Evolutionary conservation across 495 filamentous ascomycete species (phyloP), one percentile per base, ranked within the genome.

Genomic region (Aeminium ludgeri): DNA sequence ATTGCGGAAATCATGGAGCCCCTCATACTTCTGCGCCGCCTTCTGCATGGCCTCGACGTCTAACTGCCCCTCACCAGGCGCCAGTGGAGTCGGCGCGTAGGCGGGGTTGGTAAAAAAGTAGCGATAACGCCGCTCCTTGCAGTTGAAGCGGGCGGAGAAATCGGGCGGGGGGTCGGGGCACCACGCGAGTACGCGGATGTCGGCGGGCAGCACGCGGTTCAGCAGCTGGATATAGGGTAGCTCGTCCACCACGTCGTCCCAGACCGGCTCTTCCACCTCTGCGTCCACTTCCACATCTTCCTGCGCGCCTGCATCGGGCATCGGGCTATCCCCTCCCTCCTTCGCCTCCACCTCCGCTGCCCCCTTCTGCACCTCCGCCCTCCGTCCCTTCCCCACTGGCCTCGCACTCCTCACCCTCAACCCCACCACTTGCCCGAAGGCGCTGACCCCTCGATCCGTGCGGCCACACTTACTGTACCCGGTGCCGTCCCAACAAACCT

Each of bases 91-190:
- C 1, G 86, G 84, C 19, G 73, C 52, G 50, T 84, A 91, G 2
- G 80, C 80, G 0, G 89, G 91, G 51, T 94, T 80, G 7, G 87
- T 96, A 66, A 97, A 97, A 69, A 93, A 95, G 61, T 96, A 97
- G 30, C 77, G 71, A 59, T 97, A 97, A 41, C 75, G 75, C 34
- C 89, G 72, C 57, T 92, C 83, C 35, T 76, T 69, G 62, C 89
- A 97, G 38, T 77, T 82, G 64, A 94, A 92, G n/a, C 91, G 76
- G 11, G 89, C 87, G 38, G 82, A 82, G 59, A 97, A 97, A 40
- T 70, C 69, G 12, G 62, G 59, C 0, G 86, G 82, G 20, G 78
- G 82, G 38, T 69, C 62, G 3, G 86, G 85, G 55, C 86, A 92
- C 89, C 91, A 97, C 30, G 89, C 89, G 20, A 96, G 68, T 29